Evolutionary conservation across 768 basidiomycete genomes (phyloP).

Genomic region (Trametes cinnabarina): DNA sequence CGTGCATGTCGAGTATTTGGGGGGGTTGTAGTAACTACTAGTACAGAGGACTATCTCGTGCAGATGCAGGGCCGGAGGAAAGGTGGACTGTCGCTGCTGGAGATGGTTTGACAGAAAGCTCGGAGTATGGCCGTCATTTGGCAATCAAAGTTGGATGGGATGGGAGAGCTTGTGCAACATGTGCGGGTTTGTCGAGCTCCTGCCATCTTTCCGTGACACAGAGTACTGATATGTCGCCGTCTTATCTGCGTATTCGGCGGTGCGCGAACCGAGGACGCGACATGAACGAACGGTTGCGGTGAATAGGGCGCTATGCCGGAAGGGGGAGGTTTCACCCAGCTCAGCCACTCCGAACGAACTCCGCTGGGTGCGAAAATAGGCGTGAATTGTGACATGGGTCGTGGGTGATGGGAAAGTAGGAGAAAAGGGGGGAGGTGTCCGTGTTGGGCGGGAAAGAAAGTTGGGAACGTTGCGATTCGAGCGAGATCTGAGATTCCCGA

Average conservation of each 20-base stretch:
- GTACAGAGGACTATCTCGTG: background rate
- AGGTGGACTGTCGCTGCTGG: background rate
- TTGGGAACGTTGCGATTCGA: conserved; percentile 1
- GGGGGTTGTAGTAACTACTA: background rate
- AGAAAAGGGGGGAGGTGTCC: background rate
- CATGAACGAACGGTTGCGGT: too few relatives aligned
- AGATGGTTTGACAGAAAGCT: background rate
- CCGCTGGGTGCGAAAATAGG: conserved; percentile 5
- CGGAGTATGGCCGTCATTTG: background rate
- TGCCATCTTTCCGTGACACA: background rate
- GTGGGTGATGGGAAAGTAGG: background rate
- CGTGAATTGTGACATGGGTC: conserved; percentile 1
- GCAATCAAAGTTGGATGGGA: conserved; percentile 7
- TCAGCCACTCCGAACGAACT: conserved; percentile 8
- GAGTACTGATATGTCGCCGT: background rate
- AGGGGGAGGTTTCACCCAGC: conserved; percentile 9
- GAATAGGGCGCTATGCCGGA: background rate
- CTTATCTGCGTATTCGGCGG: conserved; percentile 10
- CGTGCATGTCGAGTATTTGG: background rate
- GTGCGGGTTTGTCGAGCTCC: background rate
- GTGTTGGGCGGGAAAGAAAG: conserved; percentile 7
- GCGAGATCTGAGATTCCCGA: conserved; percentile 10
- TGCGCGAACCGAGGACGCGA: background rate
- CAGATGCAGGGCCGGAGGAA: background rate
- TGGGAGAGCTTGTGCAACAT: background rate